Conservation (phyloP, 345 rosid species). For the Salix dunnii region DNA sequence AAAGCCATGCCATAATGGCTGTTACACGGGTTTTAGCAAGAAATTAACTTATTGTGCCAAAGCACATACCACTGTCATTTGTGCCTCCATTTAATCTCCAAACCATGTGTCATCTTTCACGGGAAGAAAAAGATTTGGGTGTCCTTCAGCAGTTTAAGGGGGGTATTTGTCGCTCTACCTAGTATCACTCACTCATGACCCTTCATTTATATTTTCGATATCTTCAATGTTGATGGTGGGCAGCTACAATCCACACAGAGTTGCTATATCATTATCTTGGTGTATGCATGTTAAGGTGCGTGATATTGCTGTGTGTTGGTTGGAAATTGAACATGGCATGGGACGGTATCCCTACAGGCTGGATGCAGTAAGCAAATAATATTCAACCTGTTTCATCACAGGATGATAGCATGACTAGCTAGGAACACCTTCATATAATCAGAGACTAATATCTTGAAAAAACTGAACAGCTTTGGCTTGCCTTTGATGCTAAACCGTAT, state of each 20-base stretch:
- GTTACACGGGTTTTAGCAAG: no score
- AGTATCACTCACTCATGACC: not conserved
- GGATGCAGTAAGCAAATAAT: not conserved
- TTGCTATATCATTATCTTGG: not conserved
- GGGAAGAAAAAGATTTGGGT: not conserved
- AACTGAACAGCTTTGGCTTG: no score
- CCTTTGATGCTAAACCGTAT: not conserved
- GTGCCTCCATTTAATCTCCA: not conserved
- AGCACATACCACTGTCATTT: not conserved
- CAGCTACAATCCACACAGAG: not conserved
- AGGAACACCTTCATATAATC: not conserved
- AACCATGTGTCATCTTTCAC: not conserved
- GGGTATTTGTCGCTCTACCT: not conserved
- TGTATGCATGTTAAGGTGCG: not conserved
- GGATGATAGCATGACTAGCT: not conserved
- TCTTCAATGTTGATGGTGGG: not conserved
- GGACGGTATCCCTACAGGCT: not conserved
- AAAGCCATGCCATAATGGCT: not conserved
- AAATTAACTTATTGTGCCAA: not conserved
- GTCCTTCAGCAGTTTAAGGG: not conserved
- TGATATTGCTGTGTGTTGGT: not conserved
- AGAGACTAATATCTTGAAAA: not conserved
- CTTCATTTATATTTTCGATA: not conserved
- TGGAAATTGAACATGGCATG: not conserved
- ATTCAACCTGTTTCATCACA: not conserved